phyloP scores from a whole-genome alignment of 768 basidiomycete species.

The Agaricus sinodeliciosus region DNA sequence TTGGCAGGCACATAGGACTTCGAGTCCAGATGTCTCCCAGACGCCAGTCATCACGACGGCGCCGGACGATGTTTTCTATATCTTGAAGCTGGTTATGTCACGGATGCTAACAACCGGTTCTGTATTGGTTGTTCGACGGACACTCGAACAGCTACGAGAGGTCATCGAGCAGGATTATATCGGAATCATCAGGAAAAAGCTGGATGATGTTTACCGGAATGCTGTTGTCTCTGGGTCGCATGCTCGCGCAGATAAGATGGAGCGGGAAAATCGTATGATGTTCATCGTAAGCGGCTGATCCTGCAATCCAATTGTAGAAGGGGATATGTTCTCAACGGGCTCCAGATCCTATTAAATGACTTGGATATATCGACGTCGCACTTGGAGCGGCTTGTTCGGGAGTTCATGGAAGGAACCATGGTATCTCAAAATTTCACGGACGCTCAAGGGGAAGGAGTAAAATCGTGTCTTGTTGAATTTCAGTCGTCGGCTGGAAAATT shows the following conservation, averaged over 20 bases:
- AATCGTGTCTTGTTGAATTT: conserved; percentile 41
- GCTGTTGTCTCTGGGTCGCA: conserved; percentile 34
- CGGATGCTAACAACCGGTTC: conserved; percentile 79
- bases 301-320: not conserved
- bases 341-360: conserved; percentile 85
- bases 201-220: conserved; percentile 82
- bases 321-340: conserved; percentile 2
- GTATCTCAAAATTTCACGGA: conserved; percentile 66
- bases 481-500: conserved; percentile 56
- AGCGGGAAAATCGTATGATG: conserved; percentile 69
- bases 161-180: conserved; percentile 82
- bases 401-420: conserved; percentile 45
- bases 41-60: conserved; percentile 62
- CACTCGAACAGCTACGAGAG: conserved; percentile 57
- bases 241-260: conserved; percentile 63
- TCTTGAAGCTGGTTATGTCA: conserved; percentile 77
- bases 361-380: conserved; percentile 90
- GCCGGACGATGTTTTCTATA: conserved; percentile 95
- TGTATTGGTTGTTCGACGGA: conserved; percentile 46
- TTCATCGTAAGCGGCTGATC: conserved; percentile 65
- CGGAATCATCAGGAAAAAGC: conserved; percentile 71
- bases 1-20: conserved; percentile 78
- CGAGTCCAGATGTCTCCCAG: conserved; percentile 63
- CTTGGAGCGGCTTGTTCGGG: conserved; percentile 73
- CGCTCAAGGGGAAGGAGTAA: conserved; percentile 45